A percentile compares a stretch with the other conserved stretches of the same genome.
Conservation (phyloP, 164 flowering plant genomes). For the Sedum album region DNA sequence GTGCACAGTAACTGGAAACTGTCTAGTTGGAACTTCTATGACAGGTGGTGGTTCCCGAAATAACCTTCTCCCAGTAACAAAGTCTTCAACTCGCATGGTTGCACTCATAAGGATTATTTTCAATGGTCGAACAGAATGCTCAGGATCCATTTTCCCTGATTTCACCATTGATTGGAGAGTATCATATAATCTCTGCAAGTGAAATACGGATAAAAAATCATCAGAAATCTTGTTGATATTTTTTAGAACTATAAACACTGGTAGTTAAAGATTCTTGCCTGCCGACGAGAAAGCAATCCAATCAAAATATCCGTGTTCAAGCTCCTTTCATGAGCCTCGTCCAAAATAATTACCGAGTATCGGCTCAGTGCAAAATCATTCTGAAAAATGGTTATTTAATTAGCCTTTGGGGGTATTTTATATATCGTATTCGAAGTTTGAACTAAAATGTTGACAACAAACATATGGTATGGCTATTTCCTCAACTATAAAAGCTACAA, state of each 20-base stretch:
- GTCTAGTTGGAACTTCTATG: conserved; percentile 78
- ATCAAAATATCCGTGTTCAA: conserved; percentile 93
- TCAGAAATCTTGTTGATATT: not conserved
- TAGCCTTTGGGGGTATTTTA: too few relatives aligned
- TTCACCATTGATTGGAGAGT: conserved; percentile 48
- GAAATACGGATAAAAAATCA: conserved; percentile 2
- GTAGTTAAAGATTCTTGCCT: too few relatives aligned
- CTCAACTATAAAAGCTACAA: not conserved
- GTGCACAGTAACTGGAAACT: conserved; percentile 71
- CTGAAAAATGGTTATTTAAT: conserved; percentile 54
- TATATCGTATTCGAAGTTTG: not conserved
- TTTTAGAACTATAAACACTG: conserved; percentile 19
- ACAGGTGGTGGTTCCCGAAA: conserved; percentile 71
- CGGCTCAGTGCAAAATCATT: conserved; percentile 66
- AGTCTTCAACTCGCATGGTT: conserved; percentile 86
- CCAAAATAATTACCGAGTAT: conserved; percentile 78
- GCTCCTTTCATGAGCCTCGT: conserved; percentile 99
- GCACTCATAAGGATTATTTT: conserved; percentile 97
- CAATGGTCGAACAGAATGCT: conserved; percentile 46
- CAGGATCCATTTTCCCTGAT: conserved; percentile 39
- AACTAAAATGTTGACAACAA: not conserved
- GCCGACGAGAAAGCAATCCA: conserved; percentile 95
- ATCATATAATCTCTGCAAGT: conserved; percentile 38
- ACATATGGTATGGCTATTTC: not conserved
- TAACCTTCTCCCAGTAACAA: conserved; percentile 51